Base-by-base conservation (phyloP, 192 early-diverging fungal species). In the Podila epicladia region DNA sequence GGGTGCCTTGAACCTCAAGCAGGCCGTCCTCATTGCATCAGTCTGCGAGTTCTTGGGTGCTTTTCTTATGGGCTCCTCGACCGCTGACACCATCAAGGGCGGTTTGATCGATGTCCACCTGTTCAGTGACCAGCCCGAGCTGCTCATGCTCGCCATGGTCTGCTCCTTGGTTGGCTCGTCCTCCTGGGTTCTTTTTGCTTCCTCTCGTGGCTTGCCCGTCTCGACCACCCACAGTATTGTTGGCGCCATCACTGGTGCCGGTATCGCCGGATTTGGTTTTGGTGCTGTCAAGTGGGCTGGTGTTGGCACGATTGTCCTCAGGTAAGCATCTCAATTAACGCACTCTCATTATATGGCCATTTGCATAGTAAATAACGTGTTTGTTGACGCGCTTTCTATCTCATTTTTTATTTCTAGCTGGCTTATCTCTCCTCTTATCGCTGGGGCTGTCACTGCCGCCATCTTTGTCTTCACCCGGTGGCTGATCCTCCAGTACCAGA, bases 201-300 rank as follows among this genome's bases (percentile, higher is more conserved):
- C 92, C 48, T 88, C 83, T 57, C 73, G 83, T 17, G 95, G 95
- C 13, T 82, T 85, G 64, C 94, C 95, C 11, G 94, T 96, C 29
- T 92, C 90, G 55, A 94, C 94, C 31, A 95, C 95, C 9, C 94
- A 96, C 75, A 84, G 92, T 48, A 93, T 96, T 72, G 92, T 96
- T 45, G 95, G 94, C 67, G 95, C 90, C 37, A 85, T 96, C 64
- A 84, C 89, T 35, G 94, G 94, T 71, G 86, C 91, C 26, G 94
- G 94, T 64, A 91, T 96, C 59, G 85, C 94, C 64, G 91, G 88
- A 4, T 95, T 92, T 55, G 94, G 94, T 60, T 82, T 83, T 33
- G 62, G 58, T 22, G 74, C 92, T 60, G 88, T 95, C 65, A 80
- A 89, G 58, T 95, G 93, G 93, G 75, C 22, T 29, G 75, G 59